These are phyloP conservation scores for Iberis pinnata DNA, from an alignment of 345 rosid genomes.

Conservation along the genomic window DNA sequence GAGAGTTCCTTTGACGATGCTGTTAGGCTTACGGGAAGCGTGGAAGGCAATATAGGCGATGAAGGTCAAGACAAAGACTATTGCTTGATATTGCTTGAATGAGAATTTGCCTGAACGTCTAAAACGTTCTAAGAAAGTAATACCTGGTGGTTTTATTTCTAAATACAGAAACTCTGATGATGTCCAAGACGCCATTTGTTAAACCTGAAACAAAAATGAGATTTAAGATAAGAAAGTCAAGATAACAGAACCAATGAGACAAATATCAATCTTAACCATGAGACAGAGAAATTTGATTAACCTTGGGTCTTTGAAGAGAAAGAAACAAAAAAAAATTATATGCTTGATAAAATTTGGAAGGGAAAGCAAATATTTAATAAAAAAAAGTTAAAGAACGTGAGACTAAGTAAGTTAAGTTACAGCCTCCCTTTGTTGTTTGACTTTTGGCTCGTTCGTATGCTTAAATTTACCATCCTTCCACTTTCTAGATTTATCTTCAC, in stretches of 20 bases:
- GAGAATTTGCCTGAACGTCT: constrained; percentile 45
- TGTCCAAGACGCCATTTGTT: constrained; percentile 28
- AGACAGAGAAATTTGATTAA: background rate
- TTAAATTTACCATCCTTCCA: constrained; percentile 11
- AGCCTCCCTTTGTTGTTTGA: constrained; percentile 12
- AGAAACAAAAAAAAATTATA: background rate
- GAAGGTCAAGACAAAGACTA: constrained; percentile 73
- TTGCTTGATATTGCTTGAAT: constrained; percentile 52
- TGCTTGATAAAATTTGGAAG: background rate
- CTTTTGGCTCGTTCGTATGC: constrained; percentile 12
- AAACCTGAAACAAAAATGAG: constrained; percentile 5
- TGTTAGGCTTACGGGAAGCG: constrained; percentile 71
- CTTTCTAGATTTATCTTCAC: constrained; percentile 18
- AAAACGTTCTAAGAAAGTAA: constrained; percentile 44
- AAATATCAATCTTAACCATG: background rate
- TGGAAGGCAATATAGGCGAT: constrained; percentile 71
- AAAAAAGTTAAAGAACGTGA: constrained; percentile 28
- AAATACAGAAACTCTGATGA: constrained; percentile 29
- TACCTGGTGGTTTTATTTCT: constrained; percentile 54
- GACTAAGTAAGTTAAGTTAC: constrained; percentile 17
- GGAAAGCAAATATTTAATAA: constrained; percentile 3
- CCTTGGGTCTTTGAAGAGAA: constrained; percentile 4
- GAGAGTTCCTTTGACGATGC: constrained; percentile 84
- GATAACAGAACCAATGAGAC: background rate
- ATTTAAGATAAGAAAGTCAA: constrained; percentile 8